Percentiles rank a stretch among this genome's conserved stretches.
Conservation (phyloP, 140 eudicot species). For the Erigeron philadelphicus region DNA sequence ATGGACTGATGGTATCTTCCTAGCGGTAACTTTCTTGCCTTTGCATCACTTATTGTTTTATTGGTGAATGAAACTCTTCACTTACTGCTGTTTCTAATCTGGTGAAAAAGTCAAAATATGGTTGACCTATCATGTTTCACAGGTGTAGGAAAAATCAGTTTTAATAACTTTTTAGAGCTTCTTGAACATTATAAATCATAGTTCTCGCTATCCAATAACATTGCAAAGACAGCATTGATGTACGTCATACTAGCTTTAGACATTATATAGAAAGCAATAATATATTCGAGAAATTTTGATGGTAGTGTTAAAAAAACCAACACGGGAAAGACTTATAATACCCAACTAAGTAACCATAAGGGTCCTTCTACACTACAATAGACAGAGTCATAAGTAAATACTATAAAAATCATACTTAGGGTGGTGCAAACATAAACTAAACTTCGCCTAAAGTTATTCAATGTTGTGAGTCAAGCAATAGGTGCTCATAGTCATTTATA, state of each 20-base stretch:
- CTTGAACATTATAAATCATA: neutral
- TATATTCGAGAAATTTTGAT: neutral
- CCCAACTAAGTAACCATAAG: neutral
- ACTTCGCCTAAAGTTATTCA: neutral
- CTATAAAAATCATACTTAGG: neutral
- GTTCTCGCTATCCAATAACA: neutral
- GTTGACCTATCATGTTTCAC: neutral
- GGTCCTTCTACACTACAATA: neutral
- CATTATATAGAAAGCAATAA: neutral
- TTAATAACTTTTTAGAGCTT: neutral
- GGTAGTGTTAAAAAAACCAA: neutral
- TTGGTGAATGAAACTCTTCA: neutral
- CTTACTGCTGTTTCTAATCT: neutral
- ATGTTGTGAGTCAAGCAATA: conserved; percentile 4
- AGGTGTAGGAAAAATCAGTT: neutral
- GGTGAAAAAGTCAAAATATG: neutral
- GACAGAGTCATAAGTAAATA: neutral
- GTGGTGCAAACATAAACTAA: neutral
- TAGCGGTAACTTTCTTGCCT: neutral
- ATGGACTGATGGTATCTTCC: neutral
- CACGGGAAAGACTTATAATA: neutral
- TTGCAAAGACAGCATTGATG: neutral
- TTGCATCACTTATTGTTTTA: neutral
- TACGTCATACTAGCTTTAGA: neutral
- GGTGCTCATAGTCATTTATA: neutral